phyloP scores from a whole-genome alignment of 2,329 filamentous ascomycete genomes.

The Nannizziopsis barbatae region DNA sequence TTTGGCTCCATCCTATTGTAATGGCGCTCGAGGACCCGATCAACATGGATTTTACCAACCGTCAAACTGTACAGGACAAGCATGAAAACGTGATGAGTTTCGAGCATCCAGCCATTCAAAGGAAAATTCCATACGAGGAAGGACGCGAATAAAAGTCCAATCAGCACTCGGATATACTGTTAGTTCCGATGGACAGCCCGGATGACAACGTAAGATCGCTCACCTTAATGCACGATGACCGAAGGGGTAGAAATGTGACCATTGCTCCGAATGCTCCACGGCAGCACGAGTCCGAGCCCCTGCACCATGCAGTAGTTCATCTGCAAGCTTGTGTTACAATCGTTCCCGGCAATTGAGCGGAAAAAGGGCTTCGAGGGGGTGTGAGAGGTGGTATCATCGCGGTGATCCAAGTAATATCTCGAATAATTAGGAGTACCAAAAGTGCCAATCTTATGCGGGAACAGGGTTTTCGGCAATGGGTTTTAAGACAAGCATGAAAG shows the following conservation, averaged over 20 bases:
- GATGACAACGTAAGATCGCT: slow-evolving; percentile 8
- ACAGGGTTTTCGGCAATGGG: neutral
- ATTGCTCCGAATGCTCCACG: neutral
- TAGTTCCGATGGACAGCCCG: slow-evolving; percentile 5
- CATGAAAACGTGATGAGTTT: slow-evolving; percentile 1
- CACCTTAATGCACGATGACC: slow-evolving; percentile 10
- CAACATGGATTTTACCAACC: neutral
- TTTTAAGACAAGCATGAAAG: neutral
- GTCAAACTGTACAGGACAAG: neutral
- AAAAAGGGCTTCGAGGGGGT: neutral
- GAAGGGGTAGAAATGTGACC: slow-evolving; percentile 8
- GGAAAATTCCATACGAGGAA: slow-evolving; percentile 5
- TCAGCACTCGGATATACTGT: neutral
- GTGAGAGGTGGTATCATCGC: neutral
- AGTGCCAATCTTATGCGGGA: neutral
- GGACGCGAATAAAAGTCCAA: slow-evolving; percentile 1
- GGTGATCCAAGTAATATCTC: neutral
- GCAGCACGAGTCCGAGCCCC: slow-evolving; percentile 7
- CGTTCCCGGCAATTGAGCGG: slow-evolving; percentile 5
- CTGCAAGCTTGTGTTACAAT: slow-evolving; percentile 7
- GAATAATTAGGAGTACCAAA: neutral
- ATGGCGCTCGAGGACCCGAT: neutral
- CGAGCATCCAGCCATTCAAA: neutral
- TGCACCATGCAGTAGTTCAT: slow-evolving; percentile 6
- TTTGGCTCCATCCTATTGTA: neutral